Evolutionary conservation across 1,139 yeast species (phyloP).

Genomic region (Ashbya aceris): DNA sequence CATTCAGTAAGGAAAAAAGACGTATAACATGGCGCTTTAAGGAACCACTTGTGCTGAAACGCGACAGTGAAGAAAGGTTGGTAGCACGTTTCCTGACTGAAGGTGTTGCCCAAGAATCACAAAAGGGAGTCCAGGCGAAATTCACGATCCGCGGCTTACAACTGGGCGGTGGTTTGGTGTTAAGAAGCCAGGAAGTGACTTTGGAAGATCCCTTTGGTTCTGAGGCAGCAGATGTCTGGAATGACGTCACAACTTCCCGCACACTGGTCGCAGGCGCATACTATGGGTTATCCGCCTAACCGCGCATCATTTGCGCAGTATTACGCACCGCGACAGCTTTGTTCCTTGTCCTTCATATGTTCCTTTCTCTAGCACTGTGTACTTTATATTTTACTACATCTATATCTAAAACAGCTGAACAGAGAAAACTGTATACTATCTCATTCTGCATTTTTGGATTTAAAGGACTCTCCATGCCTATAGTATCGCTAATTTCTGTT

Average conservation of each 20-base stretch:
- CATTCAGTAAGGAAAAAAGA: constrained; percentile 74
- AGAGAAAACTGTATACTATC: too few relatives aligned
- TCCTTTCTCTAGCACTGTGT: too few relatives aligned
- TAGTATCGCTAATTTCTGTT: background rate
- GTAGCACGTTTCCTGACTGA: constrained; percentile 65
- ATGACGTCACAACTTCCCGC: constrained; percentile 24
- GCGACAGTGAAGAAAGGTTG: constrained; percentile 45
- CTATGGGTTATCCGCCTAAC: constrained; percentile 22
- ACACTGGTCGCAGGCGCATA: constrained; percentile 33
- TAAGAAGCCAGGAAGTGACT: constrained; percentile 28
- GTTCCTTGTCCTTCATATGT: too few relatives aligned
- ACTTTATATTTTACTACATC: too few relatives aligned
- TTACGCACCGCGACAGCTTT: too few relatives aligned
- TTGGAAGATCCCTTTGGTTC: constrained; percentile 33
- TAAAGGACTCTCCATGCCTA: too few relatives aligned
- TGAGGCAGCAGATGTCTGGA: constrained; percentile 25
- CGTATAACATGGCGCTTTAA: constrained; percentile 78
- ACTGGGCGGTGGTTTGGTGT: constrained; percentile 11
- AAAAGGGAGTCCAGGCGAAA: constrained; percentile 61
- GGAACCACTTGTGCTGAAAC: constrained; percentile 34
- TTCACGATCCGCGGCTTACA: constrained; percentile 36
- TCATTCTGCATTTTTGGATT: too few relatives aligned
- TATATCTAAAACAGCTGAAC: too few relatives aligned
- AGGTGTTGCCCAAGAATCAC: constrained; percentile 53
- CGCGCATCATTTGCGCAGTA: background rate